phyloP scores from a whole-genome alignment of 306 rosid genomes.

The Fragaria nilgerrensis region DNA sequence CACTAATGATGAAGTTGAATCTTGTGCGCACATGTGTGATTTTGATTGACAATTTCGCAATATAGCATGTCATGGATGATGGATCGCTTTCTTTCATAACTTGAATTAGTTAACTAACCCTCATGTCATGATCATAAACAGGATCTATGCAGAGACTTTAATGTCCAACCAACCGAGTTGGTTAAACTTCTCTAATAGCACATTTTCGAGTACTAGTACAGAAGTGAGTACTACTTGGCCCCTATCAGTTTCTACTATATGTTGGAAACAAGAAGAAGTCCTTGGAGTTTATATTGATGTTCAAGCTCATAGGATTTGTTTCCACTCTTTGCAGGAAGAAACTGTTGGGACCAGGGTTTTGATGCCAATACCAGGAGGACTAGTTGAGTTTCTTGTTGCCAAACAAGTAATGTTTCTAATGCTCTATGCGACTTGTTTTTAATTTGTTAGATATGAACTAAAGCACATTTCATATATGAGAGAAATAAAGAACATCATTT shows the following conservation, averaged over 20 bases:
- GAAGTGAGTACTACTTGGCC: conserved; percentile 42
- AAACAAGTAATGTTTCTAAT: conserved; percentile 46
- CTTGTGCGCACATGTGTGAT: background rate
- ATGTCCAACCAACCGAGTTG: conserved; percentile 68
- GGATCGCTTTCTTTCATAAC: background rate
- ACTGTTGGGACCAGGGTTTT: conserved; percentile 63
- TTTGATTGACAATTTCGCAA: background rate
- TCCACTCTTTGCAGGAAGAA: conserved; percentile 55
- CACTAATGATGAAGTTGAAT: background rate
- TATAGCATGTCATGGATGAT: background rate
- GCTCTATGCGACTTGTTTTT: background rate
- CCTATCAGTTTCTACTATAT: background rate
- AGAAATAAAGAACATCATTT: background rate
- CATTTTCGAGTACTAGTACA: conserved; percentile 30
- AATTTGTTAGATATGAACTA: background rate
- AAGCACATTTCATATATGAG: background rate
- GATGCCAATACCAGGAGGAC: conserved; percentile 69
- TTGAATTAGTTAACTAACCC: background rate
- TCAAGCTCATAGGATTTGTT: background rate
- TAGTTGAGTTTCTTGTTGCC: conserved; percentile 62
- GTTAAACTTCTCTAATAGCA: conserved; percentile 49
- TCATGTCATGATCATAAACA: conserved; percentile 22
- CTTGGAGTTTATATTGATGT: background rate
- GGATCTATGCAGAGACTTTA: conserved; percentile 61
- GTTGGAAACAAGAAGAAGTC: background rate